Evolutionary conservation across 1,284 basidiomycete genomes (phyloP).

Genomic region (Malassezia japonica): DNA sequence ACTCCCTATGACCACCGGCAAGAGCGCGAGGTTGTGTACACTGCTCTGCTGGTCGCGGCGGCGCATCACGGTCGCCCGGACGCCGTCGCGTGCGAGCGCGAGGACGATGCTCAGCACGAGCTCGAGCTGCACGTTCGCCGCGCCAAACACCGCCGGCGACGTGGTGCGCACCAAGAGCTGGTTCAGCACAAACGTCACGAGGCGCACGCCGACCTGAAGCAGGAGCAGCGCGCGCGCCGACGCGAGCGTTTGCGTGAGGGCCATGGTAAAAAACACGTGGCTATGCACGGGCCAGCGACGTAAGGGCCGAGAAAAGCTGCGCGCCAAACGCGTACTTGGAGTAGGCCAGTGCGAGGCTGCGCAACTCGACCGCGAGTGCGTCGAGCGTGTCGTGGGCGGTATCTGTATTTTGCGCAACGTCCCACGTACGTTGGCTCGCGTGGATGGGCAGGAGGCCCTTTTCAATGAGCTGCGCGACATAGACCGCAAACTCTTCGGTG

Average conservation of each 20-base stretch:
- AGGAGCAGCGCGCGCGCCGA: constrained; percentile 70
- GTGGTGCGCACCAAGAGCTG: constrained; percentile 74
- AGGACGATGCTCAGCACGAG: constrained; percentile 76
- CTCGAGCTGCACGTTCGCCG: constrained; percentile 75
- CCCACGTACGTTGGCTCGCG: not conserved
- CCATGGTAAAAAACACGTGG: not conserved
- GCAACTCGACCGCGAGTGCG: constrained; percentile 3
- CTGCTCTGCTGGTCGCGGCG: not conserved
- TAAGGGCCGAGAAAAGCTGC: not conserved
- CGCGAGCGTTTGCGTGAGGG: constrained; percentile 22
- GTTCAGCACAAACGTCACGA: constrained; percentile 79
- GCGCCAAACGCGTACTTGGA: constrained; percentile 9
- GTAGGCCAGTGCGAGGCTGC: constrained; percentile 5
- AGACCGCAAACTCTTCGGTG: not conserved
- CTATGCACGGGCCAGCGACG: constrained; percentile 3
- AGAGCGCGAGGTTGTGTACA: constrained; percentile 35
- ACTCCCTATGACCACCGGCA: constrained; percentile 31
- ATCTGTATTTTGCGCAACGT: too few species aligned
- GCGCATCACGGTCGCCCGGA: constrained; percentile 49
- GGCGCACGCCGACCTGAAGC: constrained; percentile 71
- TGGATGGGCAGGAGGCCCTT: not conserved
- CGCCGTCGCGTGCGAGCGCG: constrained; percentile 81
- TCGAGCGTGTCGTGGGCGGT: constrained; percentile 4
- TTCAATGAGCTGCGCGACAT: not conserved
- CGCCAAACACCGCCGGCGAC: constrained; percentile 74